Percentiles rank a stretch among this genome's conserved stretches.
These are phyloP conservation scores for Pinus albicaulis DNA, from an alignment of 75 land plant species.

Conservation along the genomic window DNA sequence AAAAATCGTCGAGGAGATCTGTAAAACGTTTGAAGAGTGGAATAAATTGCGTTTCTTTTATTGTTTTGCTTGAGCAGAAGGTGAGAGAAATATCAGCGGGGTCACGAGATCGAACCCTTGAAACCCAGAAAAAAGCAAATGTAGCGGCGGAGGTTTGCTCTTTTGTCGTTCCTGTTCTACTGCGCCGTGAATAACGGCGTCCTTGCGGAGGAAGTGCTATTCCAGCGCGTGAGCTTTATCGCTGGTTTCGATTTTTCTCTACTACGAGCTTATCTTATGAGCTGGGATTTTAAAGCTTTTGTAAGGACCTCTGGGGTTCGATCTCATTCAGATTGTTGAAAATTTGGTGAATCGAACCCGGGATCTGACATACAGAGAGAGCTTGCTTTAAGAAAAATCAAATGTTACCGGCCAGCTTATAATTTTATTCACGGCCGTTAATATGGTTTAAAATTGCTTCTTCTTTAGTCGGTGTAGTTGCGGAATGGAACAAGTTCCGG, in stretches of 20 bases:
- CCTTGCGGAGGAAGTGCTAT: conserved; percentile 1
- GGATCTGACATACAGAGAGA: not conserved
- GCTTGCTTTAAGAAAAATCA: not conserved
- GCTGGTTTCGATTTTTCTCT: not conserved
- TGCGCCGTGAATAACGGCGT: not conserved
- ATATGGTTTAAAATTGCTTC: too few species aligned
- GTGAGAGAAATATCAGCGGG: not conserved
- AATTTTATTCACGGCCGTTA: too few species aligned
- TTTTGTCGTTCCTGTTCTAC: not conserved
- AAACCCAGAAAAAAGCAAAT: not conserved
- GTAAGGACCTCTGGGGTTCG: not conserved
- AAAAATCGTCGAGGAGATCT: not conserved
- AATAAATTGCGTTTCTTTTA: not conserved
- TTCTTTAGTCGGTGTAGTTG: not conserved
- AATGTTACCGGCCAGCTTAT: too few species aligned
- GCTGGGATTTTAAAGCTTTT: not conserved
- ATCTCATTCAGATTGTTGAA: not conserved
- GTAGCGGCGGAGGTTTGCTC: conserved; percentile 4
- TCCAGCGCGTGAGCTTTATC: not conserved
- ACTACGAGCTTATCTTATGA: not conserved
- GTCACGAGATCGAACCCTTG: conserved; percentile 10
- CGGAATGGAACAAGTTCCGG: not conserved
- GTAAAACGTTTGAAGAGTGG: not conserved
- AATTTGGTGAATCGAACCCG: not conserved
- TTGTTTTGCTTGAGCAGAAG: not conserved